phyloP scores from a whole-genome alignment of 1,284 basidiomycete species.

The Wallemia hederae region DNA sequence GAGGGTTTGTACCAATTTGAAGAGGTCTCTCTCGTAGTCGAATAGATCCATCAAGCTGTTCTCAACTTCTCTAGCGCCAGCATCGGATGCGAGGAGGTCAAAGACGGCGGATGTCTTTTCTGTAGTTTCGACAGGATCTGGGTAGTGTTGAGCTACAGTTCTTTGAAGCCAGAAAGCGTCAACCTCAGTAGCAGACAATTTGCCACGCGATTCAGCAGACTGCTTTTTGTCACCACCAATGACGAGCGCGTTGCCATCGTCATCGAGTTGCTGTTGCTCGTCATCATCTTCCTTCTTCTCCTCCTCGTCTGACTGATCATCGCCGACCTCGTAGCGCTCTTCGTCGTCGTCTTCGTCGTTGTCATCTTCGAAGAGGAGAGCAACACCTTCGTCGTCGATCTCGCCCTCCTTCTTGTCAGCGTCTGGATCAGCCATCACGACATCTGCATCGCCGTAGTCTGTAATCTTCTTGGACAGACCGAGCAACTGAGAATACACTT shows the following conservation, averaged over 20 bases:
- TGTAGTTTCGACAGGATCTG: constrained; percentile 77
- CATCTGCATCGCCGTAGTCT: constrained; percentile 73
- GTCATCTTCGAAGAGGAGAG: constrained; percentile 20
- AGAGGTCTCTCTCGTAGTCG: constrained; percentile 51
- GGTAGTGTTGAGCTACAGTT: constrained; percentile 62
- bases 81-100: constrained; percentile 56
- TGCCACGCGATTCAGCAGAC: constrained; percentile 18
- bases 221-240: constrained; percentile 24
- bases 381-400: constrained; percentile 28
- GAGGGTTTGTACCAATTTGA: constrained; percentile 67
- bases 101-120: constrained; percentile 70
- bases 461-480: constrained; percentile 83
- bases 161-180: constrained; percentile 98
- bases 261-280: constrained; percentile 37
- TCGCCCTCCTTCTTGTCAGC: constrained; percentile 45
- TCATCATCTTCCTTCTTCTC: constrained; percentile 72
- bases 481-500: constrained; percentile 58
- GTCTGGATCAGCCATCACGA: constrained; percentile 38
- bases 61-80: constrained; percentile 71
- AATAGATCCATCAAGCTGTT: constrained; percentile 94
- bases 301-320: constrained; percentile 57
- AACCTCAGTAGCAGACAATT: constrained; percentile 63
- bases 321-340: constrained; percentile 70
- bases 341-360: constrained; percentile 72
- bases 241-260: constrained; percentile 31